phyloP scores from a whole-genome alignment of 345 rosid genomes.

The Fremontodendron californicum region DNA sequence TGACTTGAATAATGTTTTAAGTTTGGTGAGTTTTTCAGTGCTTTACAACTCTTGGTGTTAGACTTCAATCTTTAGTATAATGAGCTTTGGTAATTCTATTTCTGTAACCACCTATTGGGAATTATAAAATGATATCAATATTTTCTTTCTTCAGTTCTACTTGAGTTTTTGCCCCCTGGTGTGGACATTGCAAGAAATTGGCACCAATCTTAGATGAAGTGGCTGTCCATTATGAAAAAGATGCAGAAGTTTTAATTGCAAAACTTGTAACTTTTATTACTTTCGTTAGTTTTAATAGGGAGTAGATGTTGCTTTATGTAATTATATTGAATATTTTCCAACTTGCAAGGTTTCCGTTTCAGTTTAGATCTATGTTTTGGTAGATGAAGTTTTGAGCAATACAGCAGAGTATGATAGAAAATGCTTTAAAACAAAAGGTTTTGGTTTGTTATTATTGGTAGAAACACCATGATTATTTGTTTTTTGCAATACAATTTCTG shows the following conservation, averaged over 20 bases:
- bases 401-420: neutral
- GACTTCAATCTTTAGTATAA: neutral
- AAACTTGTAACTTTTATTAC: conserved; percentile 56
- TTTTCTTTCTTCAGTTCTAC: conserved; percentile 44
- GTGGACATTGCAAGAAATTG: too few species aligned
- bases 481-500: too few species aligned
- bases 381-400: neutral
- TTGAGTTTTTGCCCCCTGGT: conserved; percentile 98
- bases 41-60: too few species aligned
- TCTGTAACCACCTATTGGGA: neutral
- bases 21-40: too few species aligned
- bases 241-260: conserved; percentile 60
- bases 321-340: neutral
- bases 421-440: neutral
- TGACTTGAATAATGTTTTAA: too few species aligned
- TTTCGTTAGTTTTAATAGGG: neutral
- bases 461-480: too few species aligned
- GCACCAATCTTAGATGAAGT: too few species aligned
- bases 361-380: neutral
- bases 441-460: too few species aligned
- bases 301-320: neutral
- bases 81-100: neutral
- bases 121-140: neutral
- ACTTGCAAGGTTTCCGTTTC: neutral
- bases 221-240: conserved; percentile 57